Percentiles rank a stretch among this genome's conserved stretches.
Evolutionary conservation across 768 basidiomycete species (phyloP).

Genomic region (Favolaschia claudopus): DNA sequence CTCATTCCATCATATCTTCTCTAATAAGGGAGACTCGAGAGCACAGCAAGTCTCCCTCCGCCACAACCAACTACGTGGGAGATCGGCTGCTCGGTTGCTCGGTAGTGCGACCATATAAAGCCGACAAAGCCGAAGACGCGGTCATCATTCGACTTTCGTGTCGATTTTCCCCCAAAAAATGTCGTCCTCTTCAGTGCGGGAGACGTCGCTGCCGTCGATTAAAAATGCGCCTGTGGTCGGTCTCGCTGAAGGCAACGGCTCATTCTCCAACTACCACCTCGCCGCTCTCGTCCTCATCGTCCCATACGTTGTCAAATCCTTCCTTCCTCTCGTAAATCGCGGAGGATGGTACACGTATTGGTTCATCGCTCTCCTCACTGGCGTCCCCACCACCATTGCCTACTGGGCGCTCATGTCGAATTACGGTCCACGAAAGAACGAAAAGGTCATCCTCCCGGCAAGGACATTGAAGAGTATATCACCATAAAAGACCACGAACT

Average conservation of each 20-base stretch:
- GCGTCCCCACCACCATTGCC: constrained; percentile 76
- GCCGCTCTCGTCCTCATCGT: constrained; percentile 78
- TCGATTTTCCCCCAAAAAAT: constrained; percentile 1
- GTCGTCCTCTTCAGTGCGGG: constrained; percentile 20
- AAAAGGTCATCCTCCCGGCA: constrained; percentile 87
- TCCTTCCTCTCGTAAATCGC: constrained; percentile 82
- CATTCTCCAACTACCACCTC: constrained; percentile 84
- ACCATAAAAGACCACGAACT: constrained; percentile 87
- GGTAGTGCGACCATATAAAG: too few relatives aligned
- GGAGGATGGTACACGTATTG: constrained; percentile 88
- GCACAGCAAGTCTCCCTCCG: too few relatives aligned
- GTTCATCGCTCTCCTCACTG: constrained; percentile 78
- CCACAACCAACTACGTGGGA: too few relatives aligned
- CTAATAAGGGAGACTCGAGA: too few relatives aligned
- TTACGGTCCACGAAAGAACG: constrained; percentile 82
- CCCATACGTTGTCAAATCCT: constrained; percentile 84
- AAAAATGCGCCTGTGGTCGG: constrained; percentile 86
- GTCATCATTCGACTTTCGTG: constrained; percentile 15
- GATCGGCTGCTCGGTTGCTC: too few relatives aligned
- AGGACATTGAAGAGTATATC: constrained; percentile 89
- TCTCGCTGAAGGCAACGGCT: constrained; percentile 85
- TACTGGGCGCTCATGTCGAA: constrained; percentile 93
- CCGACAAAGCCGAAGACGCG: too few relatives aligned
- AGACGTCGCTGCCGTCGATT: constrained; percentile 76
- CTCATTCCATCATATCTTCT: too few relatives aligned